Percentiles rank a stretch among this genome's conserved stretches.
These are phyloP conservation scores for Stenogyne calaminthoides DNA, from an alignment of 305 asterid species.

Conservation along the genomic window DNA sequence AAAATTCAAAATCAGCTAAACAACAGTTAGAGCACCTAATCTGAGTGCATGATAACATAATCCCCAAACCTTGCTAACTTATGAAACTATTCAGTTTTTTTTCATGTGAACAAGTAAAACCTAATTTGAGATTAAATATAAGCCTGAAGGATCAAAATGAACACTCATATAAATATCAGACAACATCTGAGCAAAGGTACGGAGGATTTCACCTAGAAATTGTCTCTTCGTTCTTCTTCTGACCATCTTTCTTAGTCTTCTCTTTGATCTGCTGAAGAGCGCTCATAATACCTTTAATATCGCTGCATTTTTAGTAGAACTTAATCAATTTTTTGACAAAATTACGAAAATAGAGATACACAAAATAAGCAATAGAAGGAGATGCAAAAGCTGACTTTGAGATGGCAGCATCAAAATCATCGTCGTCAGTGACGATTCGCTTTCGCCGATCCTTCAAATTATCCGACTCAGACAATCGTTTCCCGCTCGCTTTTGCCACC, in stretches of 20 bases:
- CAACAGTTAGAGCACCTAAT: neutral
- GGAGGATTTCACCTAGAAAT: slow-evolving; percentile 68
- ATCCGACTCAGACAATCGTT: slow-evolving; percentile 55
- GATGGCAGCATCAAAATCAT: slow-evolving; percentile 78
- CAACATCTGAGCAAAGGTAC: slow-evolving; percentile 7
- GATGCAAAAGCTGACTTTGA: slow-evolving; percentile 52
- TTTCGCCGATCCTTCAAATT: slow-evolving; percentile 58
- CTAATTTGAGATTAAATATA: slow-evolving; percentile 7
- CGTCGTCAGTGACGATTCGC: slow-evolving; percentile 58
- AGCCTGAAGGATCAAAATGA: slow-evolving; percentile 11
- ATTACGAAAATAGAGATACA: neutral
- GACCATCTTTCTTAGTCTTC: slow-evolving; percentile 85
- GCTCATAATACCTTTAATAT: slow-evolving; percentile 77
- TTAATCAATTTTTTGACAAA: slow-evolving; percentile 1
- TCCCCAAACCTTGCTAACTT: neutral
- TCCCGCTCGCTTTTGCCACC: slow-evolving; percentile 51
- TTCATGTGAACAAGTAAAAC: slow-evolving; percentile 1
- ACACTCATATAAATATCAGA: neutral
- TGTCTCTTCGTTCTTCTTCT: slow-evolving; percentile 91
- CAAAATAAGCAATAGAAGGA: slow-evolving; percentile 11
- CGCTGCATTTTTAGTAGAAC: slow-evolving; percentile 50
- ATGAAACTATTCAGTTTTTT: neutral
- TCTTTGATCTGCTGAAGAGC: slow-evolving; percentile 90
- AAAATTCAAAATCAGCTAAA: neutral
- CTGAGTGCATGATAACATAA: slow-evolving; percentile 6